Base-by-base conservation (phyloP, 768 basidiomycete species). In the Rossbeevera mucosa region DNA sequence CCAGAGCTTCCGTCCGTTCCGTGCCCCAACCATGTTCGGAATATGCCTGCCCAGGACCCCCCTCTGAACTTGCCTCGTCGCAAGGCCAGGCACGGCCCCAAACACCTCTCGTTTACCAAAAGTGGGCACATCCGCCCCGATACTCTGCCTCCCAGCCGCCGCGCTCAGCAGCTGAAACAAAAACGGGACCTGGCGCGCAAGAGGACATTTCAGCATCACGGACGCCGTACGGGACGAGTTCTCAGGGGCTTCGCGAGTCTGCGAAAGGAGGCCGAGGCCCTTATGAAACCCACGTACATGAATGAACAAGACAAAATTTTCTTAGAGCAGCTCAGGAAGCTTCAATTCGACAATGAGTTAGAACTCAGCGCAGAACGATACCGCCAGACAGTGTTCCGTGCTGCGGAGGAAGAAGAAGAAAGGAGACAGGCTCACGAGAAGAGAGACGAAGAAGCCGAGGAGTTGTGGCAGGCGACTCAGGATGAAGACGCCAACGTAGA, bases 371-470 rank as follows among this genome's bases (percentile, higher is more conserved):
- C 70, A 22, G 63, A 56, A 36, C 18, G n/a, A 13, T 63, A 40
- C 18, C 67, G 67, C 3, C 54, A 66, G 44, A 51, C 21, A 4
- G 33, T 57, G 25, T 55, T 50, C 51, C 57, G 71, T 5, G 71
- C 69, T 13, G 56, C 53, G n/a, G 48, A 5, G 5, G 54, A 55
- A 25, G 25, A 38, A 7, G 26, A 55, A 11, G 28, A 59, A 45
- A 55, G 64, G 33, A 46, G 20, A 16, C 24, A 14, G 54, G 66
- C 40, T 50, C 64, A 53, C 48, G 30, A 48, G 25, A 47, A 41
- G 25, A 57, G 59, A 20, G 67, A 73, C 30, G 29, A 38, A 8
- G 44, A 51, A 21, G 65, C 62, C 13, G 54, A 42, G 7, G 56
- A 59, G 33, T 55, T 60, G 50, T 28, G 58, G 45, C 56, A 44